Base-by-base conservation (phyloP, 2,329 filamentous ascomycete genomes). In the Botryotinia narcissicola region DNA sequence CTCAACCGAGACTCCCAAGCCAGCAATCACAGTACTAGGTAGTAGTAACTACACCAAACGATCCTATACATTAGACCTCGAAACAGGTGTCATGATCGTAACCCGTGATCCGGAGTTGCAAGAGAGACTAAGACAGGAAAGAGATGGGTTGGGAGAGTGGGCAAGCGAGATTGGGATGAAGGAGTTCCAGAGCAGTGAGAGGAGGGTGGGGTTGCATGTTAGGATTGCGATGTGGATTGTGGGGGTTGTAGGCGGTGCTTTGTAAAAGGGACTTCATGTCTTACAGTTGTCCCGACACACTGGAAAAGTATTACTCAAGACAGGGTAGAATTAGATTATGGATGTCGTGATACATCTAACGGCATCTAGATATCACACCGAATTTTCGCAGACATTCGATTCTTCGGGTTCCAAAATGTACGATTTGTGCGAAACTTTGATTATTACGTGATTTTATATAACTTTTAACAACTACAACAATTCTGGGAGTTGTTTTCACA, bases 41-140 rank as follows among this genome's bases (percentile, higher is more conserved):
- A 97, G 93, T 80, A 96, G 92, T 16, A 99, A 99, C 81, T 99
- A 98, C 82, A 99, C 96, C 0, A 95, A 96, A 82, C 87, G 96
- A 64, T 97, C 93, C 80, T 98, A 99, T 83, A 91, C 92, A 59
- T 88, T 98, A 60, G 96, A 99, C 82, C 86, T 99, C 3, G 96
- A 99, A 81, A 93, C 92, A 0, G 96, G 97, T 48, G 93, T 93
- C 1, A 82, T 98, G 73, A 91, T 99, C 42, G 89, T 98, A 7
- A 99, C 96, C 1, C 86, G 86, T 35, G 91, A 98, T 79, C 85
- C 91, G 37, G 87, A 85, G 0, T 82, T 99, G 77, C 93, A 93
- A 82, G 84, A 84, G 73, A 87, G 90, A 70, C 84, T 98, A n/a
- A 91, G 88, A 12, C 89, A 92, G 69, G 96, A 99, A 83, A 91